Evolutionary conservation across 495 filamentous ascomycete species (phyloP), one percentile per base, ranked within the genome.

Genomic region (Xylaria intraflava): DNA sequence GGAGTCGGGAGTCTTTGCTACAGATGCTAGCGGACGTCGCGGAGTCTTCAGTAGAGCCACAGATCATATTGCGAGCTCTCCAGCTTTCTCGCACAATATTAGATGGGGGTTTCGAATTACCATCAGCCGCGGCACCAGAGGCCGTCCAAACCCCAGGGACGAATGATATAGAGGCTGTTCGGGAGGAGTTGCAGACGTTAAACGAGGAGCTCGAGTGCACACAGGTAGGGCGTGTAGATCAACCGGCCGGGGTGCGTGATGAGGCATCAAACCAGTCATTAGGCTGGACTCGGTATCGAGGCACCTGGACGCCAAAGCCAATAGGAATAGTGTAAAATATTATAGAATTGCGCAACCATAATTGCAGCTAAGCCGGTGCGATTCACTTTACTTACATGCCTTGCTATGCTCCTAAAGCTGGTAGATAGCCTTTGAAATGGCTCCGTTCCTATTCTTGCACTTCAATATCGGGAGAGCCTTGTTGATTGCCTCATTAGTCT

Each of bases 221-320:
- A 26, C 58, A 56, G 29, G 33, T 14, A 24, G n/a, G 24, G 26
- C 44, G n/a, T 23, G 46, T 22, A 52, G 55, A 39, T 35, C 29
- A 23, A 55, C 46, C 22, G 59, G 49, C 36, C 11, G 26, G 36
- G 54, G 30, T 24, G 38, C 17, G 16, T 38, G 41, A 46, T 23
- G 49, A 55, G 29, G 23, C 42, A 14, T 5, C 54, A 16, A 54
- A 52, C 23, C 62, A 58, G 11, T 49, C 49, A 12, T 67, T 66
- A 43, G 72, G 71, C 14, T 84, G 82, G 81, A 66, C 60, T 19
- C 68, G 64, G 47, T 82, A 79, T 63, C 64, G 75, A 48, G 79
- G 78, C 2, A 60, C 65, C 6, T 85, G 82, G 82, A 67, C 71
- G 17, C 78, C 79, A n/a, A 83, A 76, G 62, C 82, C 82, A 1